Evolutionary conservation across 176 grass and related monocot genomes (phyloP).

Genomic region (Carex cristatella): DNA sequence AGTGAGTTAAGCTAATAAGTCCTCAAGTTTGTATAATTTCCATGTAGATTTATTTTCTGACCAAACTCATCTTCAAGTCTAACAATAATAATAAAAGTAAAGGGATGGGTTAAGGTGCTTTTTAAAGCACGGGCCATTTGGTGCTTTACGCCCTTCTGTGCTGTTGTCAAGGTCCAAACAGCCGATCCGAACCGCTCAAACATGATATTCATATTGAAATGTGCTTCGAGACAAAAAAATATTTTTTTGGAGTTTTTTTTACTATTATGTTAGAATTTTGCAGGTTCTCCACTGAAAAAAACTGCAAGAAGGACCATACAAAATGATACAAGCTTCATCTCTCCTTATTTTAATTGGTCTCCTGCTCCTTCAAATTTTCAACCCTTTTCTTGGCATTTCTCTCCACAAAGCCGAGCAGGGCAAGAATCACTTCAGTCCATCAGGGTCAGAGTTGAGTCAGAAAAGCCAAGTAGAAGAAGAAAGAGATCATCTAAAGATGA

Average conservation of each 20-base stretch:
- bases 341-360: conserved; percentile 17
- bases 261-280: background rate
- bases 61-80: background rate
- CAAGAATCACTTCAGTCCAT: conserved; percentile 3
- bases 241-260: no score
- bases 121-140: no score
- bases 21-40: background rate
- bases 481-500: conserved; percentile 19
- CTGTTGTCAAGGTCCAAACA: no score
- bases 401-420: conserved; percentile 26
- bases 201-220: no score
- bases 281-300: conserved; percentile 10
- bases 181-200: no score
- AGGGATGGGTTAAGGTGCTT: no score
- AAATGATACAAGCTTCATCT: conserved; percentile 11
- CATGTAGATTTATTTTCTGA: background rate
- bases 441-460: conserved; percentile 12
- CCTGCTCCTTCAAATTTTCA: conserved; percentile 18
- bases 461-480: conserved; percentile 24
- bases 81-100: background rate
- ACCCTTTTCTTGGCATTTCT: conserved; percentile 26
- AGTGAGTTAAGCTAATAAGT: background rate
- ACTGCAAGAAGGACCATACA: background rate
- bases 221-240: no score
- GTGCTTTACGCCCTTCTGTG: no score